Base-by-base conservation (phyloP, 108 stramenopile genomes). In the Ochromonas danica region DNA sequence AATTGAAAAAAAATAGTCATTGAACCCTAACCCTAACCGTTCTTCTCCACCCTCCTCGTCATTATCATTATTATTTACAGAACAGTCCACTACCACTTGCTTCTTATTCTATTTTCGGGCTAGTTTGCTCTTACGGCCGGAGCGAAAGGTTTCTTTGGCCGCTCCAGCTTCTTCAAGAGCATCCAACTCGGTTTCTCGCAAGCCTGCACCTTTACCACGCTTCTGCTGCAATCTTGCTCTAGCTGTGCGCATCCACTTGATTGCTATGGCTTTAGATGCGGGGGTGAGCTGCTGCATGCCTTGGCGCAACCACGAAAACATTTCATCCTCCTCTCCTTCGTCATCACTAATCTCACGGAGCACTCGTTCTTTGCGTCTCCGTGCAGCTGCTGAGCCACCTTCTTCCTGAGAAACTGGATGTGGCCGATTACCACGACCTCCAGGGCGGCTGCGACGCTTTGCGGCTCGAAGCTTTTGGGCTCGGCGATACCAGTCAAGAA, bases 211-310 rank as follows among this genome's bases (percentile, higher is more conserved):
- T 67, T 67, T 67, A 40, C 74, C 35, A 43, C 61, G 71, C 61
- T 79, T 75, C 71, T 79, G 42, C 80, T 88, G 88, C 42, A 88
- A 39, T 17, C 80, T 72, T 14, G 88, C 88, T 1, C 88, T 79
- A 30, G 88, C 88, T 33, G 84, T 85, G 10, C 88, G 82, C 61
- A 88, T 40, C 88, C 88, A 88, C 28, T 84, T 85, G 6, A 88
- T 72, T 2, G 88, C 88, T 10, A 88, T 83, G 27, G 85, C 85
- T 43, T 80, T 71, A 1, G 62, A 61, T 33, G 86, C 86, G 36
- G 79, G 78, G 22, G 82, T 81, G n/a, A 88, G 22, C 39, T 31
- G 42, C 27, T 83, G 30, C 31, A 67, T 14, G 51, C 51, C 72
- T 6, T 28, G 38, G 38, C 42, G 27, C 31, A 78, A 36, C 39